phyloP scores from a whole-genome alignment of 129 eudicot species.

The Cynara cardunculus region DNA sequence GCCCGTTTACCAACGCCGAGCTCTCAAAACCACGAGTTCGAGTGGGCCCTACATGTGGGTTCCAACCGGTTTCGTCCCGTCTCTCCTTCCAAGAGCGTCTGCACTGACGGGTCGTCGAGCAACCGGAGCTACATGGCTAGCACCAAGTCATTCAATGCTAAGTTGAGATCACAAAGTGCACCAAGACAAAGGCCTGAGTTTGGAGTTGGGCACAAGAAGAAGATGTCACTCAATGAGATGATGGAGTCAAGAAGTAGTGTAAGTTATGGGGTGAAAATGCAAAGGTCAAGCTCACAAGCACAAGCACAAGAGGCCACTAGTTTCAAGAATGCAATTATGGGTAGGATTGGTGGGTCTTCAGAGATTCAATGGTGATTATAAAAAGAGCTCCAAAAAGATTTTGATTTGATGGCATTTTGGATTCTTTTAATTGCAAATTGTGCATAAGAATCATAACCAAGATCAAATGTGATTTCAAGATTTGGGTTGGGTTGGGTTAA shows the following conservation, averaged over 20 bases:
- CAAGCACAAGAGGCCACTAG: slow-evolving; percentile 61
- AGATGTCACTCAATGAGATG: slow-evolving; percentile 58
- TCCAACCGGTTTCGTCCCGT: slow-evolving; percentile 50
- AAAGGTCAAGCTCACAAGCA: slow-evolving; percentile 72
- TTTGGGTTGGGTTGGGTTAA: not conserved
- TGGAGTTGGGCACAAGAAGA: slow-evolving; percentile 45
- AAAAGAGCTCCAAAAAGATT: not conserved
- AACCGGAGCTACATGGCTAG: slow-evolving; percentile 75
- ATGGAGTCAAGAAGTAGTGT: slow-evolving; percentile 79
- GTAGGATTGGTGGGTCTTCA: slow-evolving; percentile 51
- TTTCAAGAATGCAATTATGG: slow-evolving; percentile 66
- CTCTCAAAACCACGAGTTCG: slow-evolving; percentile 49
- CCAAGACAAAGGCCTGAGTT: slow-evolving; percentile 74
- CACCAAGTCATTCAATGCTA: slow-evolving; percentile 70
- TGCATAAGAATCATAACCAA: slow-evolving; percentile 23
- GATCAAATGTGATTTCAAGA: slow-evolving; percentile 18
- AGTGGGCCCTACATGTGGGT: slow-evolving; percentile 51
- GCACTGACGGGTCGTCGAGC: slow-evolving; percentile 37
- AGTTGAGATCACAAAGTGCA: slow-evolving; percentile 83
- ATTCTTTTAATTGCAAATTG: slow-evolving; percentile 20
- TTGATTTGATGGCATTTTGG: not conserved
- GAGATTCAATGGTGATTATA: slow-evolving; percentile 31
- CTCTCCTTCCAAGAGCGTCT: slow-evolving; percentile 70
- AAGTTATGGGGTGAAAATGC: slow-evolving; percentile 71
- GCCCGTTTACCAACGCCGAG: slow-evolving; percentile 43